Base-by-base conservation (phyloP, 345 rosid genomes). In the Schrenkiella parvula region DNA sequence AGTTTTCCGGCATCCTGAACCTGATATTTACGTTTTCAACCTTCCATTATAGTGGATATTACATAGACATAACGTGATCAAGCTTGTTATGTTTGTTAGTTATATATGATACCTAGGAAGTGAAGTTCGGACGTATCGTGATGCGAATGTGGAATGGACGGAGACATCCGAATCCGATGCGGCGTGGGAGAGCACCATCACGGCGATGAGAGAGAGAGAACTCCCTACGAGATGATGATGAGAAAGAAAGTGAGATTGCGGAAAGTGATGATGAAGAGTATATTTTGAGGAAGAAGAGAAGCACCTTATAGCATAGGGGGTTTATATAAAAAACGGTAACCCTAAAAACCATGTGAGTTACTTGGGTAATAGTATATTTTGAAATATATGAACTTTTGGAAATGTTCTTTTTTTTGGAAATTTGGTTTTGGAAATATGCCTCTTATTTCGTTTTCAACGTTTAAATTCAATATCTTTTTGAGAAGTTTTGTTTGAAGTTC, bases 1-100 rank as follows among this genome's bases (percentile, higher is more conserved):
- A 90, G 70, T 81, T 88, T 57, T 92, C 93, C 15, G 92, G 85
- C 87, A 92, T 90, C 84, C 50, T 77, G 69, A 86, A 90, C 87
- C 98, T 78, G 62, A 50, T 50, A 21, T 38, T 37, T 50, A 66
- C 62, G 14, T 73, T 32, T 64, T 43, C 3, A 37, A 13, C 10
- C 47, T 55, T 4, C 11, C 37, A 32, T 34, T 34, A 47, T 19
- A 6, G 31, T 32, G 2, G 26, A 44, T 0, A 35, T 44, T 51
- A 23, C 18, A 43, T 4, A n/a, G 4, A 22, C 44, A 6, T n/a
- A 62, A 21, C 21, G 15, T 29, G 63, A 42, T 41, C 22, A 63
- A 31, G 22, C 43, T 28, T 51, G 8, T 37, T 39, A 28, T 14
- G 10, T 51, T n/a, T 9, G 18, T 59, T 37, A 46, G 12, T 1